Evolutionary conservation across 75 land plant genomes (phyloP).

Genomic region (Cryptomeria japonica): DNA sequence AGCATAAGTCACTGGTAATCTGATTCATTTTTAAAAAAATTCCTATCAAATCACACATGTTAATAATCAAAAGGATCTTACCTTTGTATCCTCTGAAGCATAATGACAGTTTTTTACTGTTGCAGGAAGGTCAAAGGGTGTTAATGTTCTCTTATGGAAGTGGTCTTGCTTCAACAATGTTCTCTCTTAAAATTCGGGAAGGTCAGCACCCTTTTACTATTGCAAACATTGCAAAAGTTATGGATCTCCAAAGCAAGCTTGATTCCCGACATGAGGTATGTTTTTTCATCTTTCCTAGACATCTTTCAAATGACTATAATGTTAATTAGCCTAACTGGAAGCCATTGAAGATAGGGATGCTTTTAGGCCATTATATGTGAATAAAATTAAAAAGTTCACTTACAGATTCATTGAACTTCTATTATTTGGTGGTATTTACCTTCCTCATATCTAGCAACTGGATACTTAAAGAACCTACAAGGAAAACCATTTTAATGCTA

Average conservation of each 20-base stretch:
- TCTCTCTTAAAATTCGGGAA: conserved; percentile 62
- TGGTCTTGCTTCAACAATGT: conserved; percentile 89
- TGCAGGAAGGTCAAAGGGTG: conserved; percentile 73
- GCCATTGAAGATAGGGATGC: too few relatives aligned
- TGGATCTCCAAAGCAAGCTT: conserved; percentile 71
- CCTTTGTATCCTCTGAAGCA: neutral
- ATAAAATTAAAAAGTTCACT: too few relatives aligned
- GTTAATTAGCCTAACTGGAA: neutral
- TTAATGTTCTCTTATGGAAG: conserved; percentile 98
- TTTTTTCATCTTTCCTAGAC: neutral
- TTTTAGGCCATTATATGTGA: too few relatives aligned
- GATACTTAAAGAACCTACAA: too few relatives aligned
- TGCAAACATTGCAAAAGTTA: conserved; percentile 62
- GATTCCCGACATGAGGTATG: conserved; percentile 75
- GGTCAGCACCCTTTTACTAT: conserved; percentile 69
- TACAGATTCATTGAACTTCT: too few relatives aligned
- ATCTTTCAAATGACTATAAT: neutral
- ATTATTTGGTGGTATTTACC: too few relatives aligned
- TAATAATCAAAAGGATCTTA: neutral
- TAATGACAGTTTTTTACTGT: neutral
- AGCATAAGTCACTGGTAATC: conserved; percentile 32
- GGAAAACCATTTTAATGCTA: neutral
- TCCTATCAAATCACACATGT: neutral
- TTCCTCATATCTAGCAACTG: too few relatives aligned
- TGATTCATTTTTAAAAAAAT: neutral